Base-by-base conservation (phyloP, 768 basidiomycete species). In the Termitomyces sp. region DNA sequence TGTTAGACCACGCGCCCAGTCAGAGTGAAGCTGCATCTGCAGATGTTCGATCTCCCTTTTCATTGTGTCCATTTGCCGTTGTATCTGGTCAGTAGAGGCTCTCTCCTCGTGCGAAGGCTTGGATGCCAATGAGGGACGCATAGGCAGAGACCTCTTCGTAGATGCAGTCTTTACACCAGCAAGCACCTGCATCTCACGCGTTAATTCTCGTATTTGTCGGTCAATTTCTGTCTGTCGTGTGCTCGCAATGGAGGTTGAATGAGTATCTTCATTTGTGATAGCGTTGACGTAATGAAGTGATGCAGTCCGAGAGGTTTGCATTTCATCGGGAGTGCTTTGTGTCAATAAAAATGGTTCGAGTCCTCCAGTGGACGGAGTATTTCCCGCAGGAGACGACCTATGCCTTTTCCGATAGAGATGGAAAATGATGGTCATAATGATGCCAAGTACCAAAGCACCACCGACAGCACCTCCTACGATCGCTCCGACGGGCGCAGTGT, bases 1-100 rank as follows among this genome's bases (percentile, higher is more conserved):
- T 51, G 63, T 56, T 6, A 60, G 43, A 16, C 62, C 60, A 35
- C 50, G 61, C 18, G 57, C 59, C 59, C 61, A 56, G 2, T 58
- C 49, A 61, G 13, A 61, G 9, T 54, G 43, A 44, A 48, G 54
- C 33, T 63, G 64, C 13, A 43, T 13, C 54, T 50, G 58, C 28
- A 63, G 38, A 46, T 53, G 36, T 50, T 56, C 54, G 13, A 63
- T 60, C 38, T 63, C 57, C 43, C 56, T 43, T 10, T 45, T 57
- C 60, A 63, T 63, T 26, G 33, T 36, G 4, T 57, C 52, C 53
- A 65, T 56, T 33, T 61, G 54, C 51, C 57, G 33, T 35, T 53
- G 55, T 40, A 63, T 30, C 4, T 42, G 51, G 8, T 32, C 36
- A 44, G 56, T 28, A 30, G 40, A 40, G 16, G 38, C 49, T 28